phyloP scores from a whole-genome alignment of 2,329 filamentous ascomycete species.

The Trichoderma gracile region DNA sequence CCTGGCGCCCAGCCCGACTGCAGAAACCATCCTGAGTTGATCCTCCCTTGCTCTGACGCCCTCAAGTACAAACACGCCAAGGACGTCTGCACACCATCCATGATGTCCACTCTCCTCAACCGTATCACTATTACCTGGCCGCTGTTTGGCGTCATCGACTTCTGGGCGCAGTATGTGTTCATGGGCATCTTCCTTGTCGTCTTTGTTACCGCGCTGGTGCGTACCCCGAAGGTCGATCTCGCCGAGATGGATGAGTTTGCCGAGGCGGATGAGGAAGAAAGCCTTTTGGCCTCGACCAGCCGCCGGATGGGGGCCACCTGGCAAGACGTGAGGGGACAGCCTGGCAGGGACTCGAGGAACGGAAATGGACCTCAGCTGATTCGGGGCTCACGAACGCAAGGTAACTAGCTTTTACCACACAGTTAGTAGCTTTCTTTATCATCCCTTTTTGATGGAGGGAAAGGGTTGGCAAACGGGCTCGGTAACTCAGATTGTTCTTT shows the following conservation, averaged over 20 bases:
- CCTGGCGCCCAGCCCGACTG: conserved; percentile 74
- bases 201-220: conserved; percentile 76
- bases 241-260: conserved; percentile 83
- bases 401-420: not conserved
- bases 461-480: not conserved
- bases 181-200: conserved; percentile 80
- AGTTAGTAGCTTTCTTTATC: not conserved
- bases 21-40: conserved; percentile 65
- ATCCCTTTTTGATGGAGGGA: not conserved
- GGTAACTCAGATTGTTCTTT: conserved; percentile 17
- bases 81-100: conserved; percentile 84
- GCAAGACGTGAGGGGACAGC: conserved; percentile 75
- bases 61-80: conserved; percentile 69
- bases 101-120: conserved; percentile 91
- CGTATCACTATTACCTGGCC: conserved; percentile 91
- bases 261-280: conserved; percentile 91
- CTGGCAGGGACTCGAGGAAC: conserved; percentile 19
- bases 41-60: conserved; percentile 80
- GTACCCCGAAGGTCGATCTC: conserved; percentile 74
- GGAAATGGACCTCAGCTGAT: conserved; percentile 3
- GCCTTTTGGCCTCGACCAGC: conserved; percentile 79
- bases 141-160: conserved; percentile 88
- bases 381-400: conserved; percentile 8
- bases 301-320: conserved; percentile 82
- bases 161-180: conserved; percentile 96